Percentiles rank a stretch among this genome's conserved stretches.
Evolutionary conservation across 768 basidiomycete species (phyloP).

Genomic region (Psilocybe sp.): DNA sequence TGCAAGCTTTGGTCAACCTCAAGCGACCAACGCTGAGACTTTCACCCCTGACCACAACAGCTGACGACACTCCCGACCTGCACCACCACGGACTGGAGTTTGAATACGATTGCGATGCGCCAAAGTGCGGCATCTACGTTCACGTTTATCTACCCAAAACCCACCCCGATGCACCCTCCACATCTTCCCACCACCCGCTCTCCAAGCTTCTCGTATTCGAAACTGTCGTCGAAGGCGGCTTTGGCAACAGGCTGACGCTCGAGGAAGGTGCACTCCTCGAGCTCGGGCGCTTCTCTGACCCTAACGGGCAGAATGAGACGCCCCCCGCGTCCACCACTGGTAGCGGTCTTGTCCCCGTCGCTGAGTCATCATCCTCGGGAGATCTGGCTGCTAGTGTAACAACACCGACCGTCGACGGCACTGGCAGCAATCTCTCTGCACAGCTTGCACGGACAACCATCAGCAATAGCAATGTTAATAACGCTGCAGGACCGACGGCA

Average conservation of each 20-base stretch:
- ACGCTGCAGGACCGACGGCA: background rate
- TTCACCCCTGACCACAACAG: constrained; percentile 53
- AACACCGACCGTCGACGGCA: constrained; percentile 5
- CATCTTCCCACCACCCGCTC: constrained; percentile 30
- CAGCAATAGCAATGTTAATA: background rate
- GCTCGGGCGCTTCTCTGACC: constrained; percentile 67
- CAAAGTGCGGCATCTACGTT: constrained; percentile 78
- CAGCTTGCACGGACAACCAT: too few species aligned
- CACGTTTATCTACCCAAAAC: constrained; percentile 69
- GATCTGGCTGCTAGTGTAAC: constrained; percentile 1
- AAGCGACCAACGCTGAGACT: constrained; percentile 86
- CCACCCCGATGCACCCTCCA: constrained; percentile 50
- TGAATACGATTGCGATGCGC: constrained; percentile 88
- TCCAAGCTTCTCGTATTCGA: constrained; percentile 59
- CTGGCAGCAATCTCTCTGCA: background rate
- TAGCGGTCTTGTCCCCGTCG: constrained; percentile 11
- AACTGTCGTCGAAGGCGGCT: constrained; percentile 76
- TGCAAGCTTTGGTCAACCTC: constrained; percentile 93
- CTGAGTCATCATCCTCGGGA: constrained; percentile 13
- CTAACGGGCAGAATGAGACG: constrained; percentile 9
- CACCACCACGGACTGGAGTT: constrained; percentile 79
- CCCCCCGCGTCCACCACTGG: constrained; percentile 8
- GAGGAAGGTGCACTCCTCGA: constrained; percentile 81
- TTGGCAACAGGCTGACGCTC: constrained; percentile 67
- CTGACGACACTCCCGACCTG: constrained; percentile 44